Evolutionary conservation across 768 basidiomycete genomes (phyloP).

Genomic region (Panellus pusillus): DNA sequence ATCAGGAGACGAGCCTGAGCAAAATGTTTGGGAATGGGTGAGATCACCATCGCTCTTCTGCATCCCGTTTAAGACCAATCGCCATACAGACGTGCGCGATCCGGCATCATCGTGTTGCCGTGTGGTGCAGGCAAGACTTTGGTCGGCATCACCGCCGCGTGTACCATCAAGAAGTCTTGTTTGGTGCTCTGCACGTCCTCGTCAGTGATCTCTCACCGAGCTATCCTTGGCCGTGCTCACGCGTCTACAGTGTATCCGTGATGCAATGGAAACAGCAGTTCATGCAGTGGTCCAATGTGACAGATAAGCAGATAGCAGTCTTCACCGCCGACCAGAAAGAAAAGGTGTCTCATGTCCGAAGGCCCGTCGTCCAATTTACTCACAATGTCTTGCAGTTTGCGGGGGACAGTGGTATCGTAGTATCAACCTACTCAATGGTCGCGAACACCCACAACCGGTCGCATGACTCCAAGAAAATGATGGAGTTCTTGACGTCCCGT

Average conservation of each 20-base stretch:
- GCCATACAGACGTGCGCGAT: constrained; percentile 79
- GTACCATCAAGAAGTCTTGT: constrained; percentile 99
- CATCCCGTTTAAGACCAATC: no score
- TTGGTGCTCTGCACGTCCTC: constrained; percentile 96
- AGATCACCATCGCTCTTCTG: no score
- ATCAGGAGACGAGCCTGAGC: constrained; percentile 96
- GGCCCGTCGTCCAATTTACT: no score
- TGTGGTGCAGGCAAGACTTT: constrained; percentile 99
- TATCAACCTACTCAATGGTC: constrained; percentile 99
- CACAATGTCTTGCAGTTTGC: constrained; percentile 66
- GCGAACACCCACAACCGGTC: constrained; percentile 98
- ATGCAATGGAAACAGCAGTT: no score
- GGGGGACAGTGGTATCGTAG: constrained; percentile 95
- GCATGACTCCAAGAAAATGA: constrained; percentile 99
- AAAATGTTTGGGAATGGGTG: constrained; percentile 99
- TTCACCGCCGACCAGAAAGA: constrained; percentile 99
- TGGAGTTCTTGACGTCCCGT: no score
- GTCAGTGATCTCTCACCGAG: no score
- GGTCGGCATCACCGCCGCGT: constrained; percentile 99
- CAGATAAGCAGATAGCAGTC: constrained; percentile 95
- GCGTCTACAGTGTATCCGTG: constrained; percentile 99
- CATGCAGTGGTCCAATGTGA: constrained; percentile 98
- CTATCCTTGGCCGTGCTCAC: no score
- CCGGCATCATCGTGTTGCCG: constrained; percentile 96
- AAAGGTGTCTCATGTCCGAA: constrained; percentile 61